Evolutionary conservation across 2,329 filamentous ascomycete species (phyloP).

Genomic region (Colletotrichum chrysophilum): DNA sequence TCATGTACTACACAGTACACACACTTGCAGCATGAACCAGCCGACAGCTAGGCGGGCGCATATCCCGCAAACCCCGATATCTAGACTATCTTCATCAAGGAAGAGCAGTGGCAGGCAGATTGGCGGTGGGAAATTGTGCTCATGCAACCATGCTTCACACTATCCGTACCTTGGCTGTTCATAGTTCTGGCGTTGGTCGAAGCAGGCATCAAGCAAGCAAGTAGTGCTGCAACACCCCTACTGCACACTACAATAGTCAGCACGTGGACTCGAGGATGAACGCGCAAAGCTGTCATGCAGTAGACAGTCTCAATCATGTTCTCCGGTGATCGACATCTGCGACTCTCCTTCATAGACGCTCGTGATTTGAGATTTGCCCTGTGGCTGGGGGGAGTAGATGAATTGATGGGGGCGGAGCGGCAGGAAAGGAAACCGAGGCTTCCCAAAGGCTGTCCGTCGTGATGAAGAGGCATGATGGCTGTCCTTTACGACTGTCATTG

Average conservation of each 20-base stretch:
- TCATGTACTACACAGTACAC: neutral
- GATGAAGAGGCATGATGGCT: neutral
- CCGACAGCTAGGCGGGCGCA: neutral
- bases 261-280: neutral
- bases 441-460: neutral
- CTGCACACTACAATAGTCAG: neutral
- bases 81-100: neutral
- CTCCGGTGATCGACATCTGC: neutral
- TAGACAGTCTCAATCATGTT: neutral
- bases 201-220: neutral
- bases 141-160: neutral
- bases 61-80: neutral
- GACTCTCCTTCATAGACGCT: neutral
- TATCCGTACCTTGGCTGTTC: neutral
- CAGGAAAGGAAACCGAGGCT: neutral
- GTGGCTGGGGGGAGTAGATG: neutral
- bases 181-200: neutral
- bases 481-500: neutral
- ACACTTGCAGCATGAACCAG: neutral
- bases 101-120: neutral
- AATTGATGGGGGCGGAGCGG: neutral
- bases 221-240: neutral
- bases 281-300: neutral
- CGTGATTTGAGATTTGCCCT: neutral
- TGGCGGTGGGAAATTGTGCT: neutral